phyloP scores from a whole-genome alignment of 208 protist genomes.

The Trypanosoma caninum region DNA sequence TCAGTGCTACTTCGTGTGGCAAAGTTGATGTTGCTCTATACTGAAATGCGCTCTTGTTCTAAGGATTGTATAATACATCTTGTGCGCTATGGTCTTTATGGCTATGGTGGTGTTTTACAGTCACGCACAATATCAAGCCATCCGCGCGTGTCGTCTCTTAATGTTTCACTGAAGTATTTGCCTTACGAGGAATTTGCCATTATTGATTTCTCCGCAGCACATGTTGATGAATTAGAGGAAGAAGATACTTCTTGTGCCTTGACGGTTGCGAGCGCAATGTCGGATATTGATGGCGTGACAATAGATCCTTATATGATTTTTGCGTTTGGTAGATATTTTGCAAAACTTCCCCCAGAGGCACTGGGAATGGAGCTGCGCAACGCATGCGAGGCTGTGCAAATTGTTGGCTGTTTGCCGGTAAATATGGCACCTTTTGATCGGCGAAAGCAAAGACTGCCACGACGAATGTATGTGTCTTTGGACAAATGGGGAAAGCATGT shows the following conservation, averaged over 20 bases:
- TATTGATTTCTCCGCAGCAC: slow-evolving; percentile 41
- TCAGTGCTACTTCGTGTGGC: slow-evolving; percentile 45
- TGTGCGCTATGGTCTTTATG: slow-evolving; percentile 64
- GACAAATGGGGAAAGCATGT: slow-evolving; percentile 32
- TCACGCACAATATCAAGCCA: slow-evolving; percentile 25
- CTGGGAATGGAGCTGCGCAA: slow-evolving; percentile 66
- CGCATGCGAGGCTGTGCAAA: slow-evolving; percentile 57
- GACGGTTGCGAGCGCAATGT: slow-evolving; percentile 72
- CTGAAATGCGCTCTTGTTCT: slow-evolving; percentile 42
- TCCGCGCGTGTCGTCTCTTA: slow-evolving; percentile 31
- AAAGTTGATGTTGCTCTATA: slow-evolving; percentile 34
- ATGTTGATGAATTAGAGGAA: slow-evolving; percentile 39
- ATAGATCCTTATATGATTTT: slow-evolving; percentile 88
- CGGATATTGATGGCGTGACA: slow-evolving; percentile 63
- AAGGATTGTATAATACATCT: slow-evolving; percentile 60
- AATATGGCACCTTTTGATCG: slow-evolving; percentile 49
- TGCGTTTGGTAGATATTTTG: slow-evolving; percentile 57
- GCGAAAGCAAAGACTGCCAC: slow-evolving; percentile 20
- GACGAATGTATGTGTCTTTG: slow-evolving; percentile 42
- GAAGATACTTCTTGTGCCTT: slow-evolving; percentile 76
- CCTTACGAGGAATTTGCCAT: slow-evolving; percentile 54
- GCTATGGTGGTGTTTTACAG: slow-evolving; percentile 63
- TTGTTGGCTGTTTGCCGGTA: slow-evolving; percentile 62
- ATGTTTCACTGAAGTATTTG: slow-evolving; percentile 20
- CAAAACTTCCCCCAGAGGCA: slow-evolving; percentile 25